Conservation (phyloP, 371 early-diverging fungal species). For the Mucor racemosus region DNA sequence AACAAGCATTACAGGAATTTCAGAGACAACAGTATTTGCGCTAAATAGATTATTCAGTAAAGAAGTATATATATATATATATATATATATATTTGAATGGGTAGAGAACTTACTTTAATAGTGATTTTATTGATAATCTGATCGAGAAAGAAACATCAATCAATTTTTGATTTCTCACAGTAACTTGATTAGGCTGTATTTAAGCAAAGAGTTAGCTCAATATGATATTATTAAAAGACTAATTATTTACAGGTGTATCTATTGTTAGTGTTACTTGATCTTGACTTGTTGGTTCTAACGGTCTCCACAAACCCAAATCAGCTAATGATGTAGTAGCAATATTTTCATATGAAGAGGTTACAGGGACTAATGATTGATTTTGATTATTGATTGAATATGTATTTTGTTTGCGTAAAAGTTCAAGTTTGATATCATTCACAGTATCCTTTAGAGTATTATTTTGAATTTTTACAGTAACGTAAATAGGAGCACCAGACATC, state of each 20-base stretch:
- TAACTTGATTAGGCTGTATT: slow-evolving; percentile 23
- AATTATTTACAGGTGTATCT: slow-evolving; percentile 32
- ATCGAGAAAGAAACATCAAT: slow-evolving; percentile 33
- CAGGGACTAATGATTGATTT: slow-evolving; percentile 7
- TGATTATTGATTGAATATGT: background rate
- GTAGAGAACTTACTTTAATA: slow-evolving; percentile 17
- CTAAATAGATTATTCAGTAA: background rate
- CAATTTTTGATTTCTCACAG: slow-evolving; percentile 28
- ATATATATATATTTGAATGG: background rate
- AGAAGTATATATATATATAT: background rate
- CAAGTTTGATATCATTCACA: slow-evolving; percentile 32
- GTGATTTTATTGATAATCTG: slow-evolving; percentile 22
- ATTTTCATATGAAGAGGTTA: slow-evolving; percentile 29
- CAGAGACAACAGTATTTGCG: slow-evolving; percentile 14
- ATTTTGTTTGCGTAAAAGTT: slow-evolving; percentile 34
- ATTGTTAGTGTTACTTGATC: slow-evolving; percentile 32
- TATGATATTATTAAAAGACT: background rate
- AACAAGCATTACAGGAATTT: slow-evolving; percentile 34
- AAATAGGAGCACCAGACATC: slow-evolving; percentile 42
- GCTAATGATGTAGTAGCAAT: slow-evolving; percentile 17
- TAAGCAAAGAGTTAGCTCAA: background rate
- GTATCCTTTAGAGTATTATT: slow-evolving; percentile 18
- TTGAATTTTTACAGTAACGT: slow-evolving; percentile 26
- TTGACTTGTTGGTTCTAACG: slow-evolving; percentile 19
- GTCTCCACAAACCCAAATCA: slow-evolving; percentile 36